These are phyloP conservation scores for Pseudogymnoascus sp. DNA, from an alignment of 2,329 filamentous ascomycete species.

Conservation along the genomic window DNA sequence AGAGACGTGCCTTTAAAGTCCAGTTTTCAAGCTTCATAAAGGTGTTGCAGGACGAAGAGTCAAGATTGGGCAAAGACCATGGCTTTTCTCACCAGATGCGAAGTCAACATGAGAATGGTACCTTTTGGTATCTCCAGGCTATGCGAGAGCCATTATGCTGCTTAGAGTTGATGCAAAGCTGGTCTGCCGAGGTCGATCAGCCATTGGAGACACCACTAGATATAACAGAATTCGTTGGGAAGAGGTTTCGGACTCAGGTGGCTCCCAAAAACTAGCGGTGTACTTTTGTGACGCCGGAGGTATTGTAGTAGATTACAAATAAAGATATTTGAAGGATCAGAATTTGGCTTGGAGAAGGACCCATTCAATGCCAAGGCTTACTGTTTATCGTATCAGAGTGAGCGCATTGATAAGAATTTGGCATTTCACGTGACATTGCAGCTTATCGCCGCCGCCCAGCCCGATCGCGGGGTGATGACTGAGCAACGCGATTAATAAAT, in stretches of 20 bases:
- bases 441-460: conserved; percentile 3
- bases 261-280: background rate
- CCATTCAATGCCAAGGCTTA: background rate
- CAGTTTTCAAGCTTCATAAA: background rate
- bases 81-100: background rate
- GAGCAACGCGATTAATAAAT: conserved; percentile 7
- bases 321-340: background rate
- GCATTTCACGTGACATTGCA: background rate
- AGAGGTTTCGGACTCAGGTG: background rate
- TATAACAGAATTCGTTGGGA: background rate
- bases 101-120: background rate
- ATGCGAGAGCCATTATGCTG: background rate
- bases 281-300: background rate
- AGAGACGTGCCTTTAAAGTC: background rate
- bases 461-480: conserved; percentile 3
- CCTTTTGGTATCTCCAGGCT: background rate
- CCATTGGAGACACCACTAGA: background rate
- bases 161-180: background rate
- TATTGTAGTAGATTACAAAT: background rate
- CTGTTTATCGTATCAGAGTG: background rate
- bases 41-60: background rate
- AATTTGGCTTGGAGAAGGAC: background rate
- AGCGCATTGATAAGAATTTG: background rate
- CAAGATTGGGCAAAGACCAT: background rate
- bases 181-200: background rate